A percentile compares a stretch with the other conserved stretches of the same genome.
These are phyloP conservation scores for Tetrahymena borealis DNA, from an alignment of 73 alveolate genomes.

Conservation along the genomic window DNA sequence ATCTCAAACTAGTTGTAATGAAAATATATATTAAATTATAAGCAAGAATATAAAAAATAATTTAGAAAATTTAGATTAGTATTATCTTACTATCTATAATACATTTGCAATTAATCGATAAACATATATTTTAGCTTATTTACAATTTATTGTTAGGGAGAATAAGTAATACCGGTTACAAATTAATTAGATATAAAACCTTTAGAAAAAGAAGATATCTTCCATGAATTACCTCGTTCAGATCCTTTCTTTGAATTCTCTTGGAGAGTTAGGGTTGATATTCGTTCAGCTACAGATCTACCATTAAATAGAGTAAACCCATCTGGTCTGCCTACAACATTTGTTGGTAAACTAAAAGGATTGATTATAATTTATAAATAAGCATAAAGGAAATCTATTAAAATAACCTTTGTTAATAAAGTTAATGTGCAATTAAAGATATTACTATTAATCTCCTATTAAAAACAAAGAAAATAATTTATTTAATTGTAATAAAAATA, in stretches of 20 bases:
- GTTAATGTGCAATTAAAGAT: no score
- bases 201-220: conserved; percentile 66
- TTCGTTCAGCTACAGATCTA: conserved; percentile 87
- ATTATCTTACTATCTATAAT: conserved; percentile 48
- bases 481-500: neutral
- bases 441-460: no score
- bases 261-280: conserved; percentile 95
- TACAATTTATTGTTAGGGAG: neutral
- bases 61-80: conserved; percentile 39
- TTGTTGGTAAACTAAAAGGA: conserved; percentile 20
- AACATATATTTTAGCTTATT: neutral
- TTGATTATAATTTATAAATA: no score
- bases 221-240: conserved; percentile 92
- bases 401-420: no score
- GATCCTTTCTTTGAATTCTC: conserved; percentile 86
- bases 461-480: no score
- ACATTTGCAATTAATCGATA: neutral
- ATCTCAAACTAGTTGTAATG: conserved; percentile 64
- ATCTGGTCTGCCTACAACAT: conserved; percentile 87
- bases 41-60: neutral
- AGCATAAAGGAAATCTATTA: no score
- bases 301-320: conserved; percentile 86
- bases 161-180: conserved; percentile 33
- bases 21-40: neutral
- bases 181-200: conserved; percentile 65